phyloP scores from a whole-genome alignment of 805 yeast genomes.

The Ogataea sp. region DNA sequence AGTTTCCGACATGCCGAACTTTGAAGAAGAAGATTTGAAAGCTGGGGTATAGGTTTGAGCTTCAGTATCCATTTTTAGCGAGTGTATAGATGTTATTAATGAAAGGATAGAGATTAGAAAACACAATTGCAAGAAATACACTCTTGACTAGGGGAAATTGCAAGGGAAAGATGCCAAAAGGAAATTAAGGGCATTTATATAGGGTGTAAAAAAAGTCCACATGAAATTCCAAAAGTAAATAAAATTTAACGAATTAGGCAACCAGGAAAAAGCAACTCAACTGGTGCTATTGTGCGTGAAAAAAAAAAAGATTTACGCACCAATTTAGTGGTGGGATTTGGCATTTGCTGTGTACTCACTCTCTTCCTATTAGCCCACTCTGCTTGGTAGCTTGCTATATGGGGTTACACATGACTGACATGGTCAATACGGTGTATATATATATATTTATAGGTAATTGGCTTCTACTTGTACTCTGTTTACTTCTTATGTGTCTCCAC shows the following conservation, averaged over 20 bases:
- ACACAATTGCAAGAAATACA: no score
- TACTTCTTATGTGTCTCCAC: no score
- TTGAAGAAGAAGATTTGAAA: constrained; percentile 17
- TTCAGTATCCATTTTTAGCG: constrained; percentile 25
- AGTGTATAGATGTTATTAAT: background rate
- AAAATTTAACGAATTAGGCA: background rate
- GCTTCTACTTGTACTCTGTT: no score
- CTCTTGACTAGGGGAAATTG: background rate
- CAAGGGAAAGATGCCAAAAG: background rate
- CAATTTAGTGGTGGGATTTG: no score
- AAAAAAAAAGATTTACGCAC: no score
- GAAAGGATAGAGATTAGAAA: background rate
- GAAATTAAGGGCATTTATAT: background rate
- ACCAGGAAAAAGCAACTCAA: background rate
- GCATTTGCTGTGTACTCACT: background rate
- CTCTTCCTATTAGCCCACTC: background rate
- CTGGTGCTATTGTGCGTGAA: background rate
- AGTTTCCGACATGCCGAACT: constrained; percentile 32
- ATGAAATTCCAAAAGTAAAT: background rate
- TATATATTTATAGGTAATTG: no score
- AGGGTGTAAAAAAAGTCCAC: background rate
- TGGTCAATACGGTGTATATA: no score
- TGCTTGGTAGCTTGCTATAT: no score
- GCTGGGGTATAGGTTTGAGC: constrained; percentile 36
- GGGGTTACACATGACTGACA: no score